A percentile compares a stretch with the other conserved stretches of the same genome.
phyloP scores from a whole-genome alignment of 2,329 filamentous ascomycete species.

The Pyrenochaeta sp. region DNA sequence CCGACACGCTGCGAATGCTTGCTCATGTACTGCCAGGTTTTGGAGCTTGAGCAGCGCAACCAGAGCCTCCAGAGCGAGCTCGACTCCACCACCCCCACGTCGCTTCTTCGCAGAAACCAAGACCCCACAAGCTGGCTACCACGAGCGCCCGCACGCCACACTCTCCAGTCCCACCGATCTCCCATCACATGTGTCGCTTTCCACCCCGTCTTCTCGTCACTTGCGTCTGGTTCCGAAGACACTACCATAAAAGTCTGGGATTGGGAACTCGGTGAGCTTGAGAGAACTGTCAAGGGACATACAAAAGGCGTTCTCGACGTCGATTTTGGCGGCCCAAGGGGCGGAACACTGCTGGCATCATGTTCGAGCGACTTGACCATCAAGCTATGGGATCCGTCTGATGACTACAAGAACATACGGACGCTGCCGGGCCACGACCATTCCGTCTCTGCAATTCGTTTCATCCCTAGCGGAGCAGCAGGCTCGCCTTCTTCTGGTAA shows the following conservation, averaged over 20 bases:
- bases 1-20: neutral
- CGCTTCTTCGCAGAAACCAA: conserved; percentile 79
- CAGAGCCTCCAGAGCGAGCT: conserved; percentile 79
- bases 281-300: conserved; percentile 89
- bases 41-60: conserved; percentile 86
- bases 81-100: conserved; percentile 80
- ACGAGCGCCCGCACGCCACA: conserved; percentile 80
- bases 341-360: conserved; percentile 79
- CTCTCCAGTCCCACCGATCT: conserved; percentile 80
- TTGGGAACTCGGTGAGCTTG: conserved; percentile 90
- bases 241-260: conserved; percentile 97
- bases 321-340: conserved; percentile 86
- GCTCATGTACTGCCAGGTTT: conserved; percentile 68
- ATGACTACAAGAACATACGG: conserved; percentile 94
- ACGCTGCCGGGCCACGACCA: conserved; percentile 93
- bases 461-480: conserved; percentile 82
- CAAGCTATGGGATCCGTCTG: conserved; percentile 90
- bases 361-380: conserved; percentile 92
- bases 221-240: conserved; percentile 91
- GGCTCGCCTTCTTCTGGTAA: conserved; percentile 82
- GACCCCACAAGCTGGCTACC: conserved; percentile 89
- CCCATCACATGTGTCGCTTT: conserved; percentile 90
- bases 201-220: conserved; percentile 87
- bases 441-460: conserved; percentile 86
- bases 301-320: conserved; percentile 88